Base-by-base conservation (phyloP, 169 alveolate species). In the Besnoitia besnoiti region DNA sequence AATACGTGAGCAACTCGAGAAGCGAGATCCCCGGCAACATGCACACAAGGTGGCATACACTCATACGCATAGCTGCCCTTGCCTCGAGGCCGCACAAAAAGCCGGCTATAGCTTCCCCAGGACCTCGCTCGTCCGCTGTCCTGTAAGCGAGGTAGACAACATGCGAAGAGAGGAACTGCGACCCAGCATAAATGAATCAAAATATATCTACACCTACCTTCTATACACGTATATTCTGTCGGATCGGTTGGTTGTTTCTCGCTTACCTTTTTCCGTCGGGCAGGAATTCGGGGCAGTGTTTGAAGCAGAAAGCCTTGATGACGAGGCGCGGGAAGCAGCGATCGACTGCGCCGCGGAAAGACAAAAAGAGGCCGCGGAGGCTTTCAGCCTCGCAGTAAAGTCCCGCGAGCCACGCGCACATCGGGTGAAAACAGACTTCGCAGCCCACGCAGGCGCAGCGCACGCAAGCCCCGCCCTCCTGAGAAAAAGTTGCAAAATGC, bases 401-500 rank as follows among this genome's bases (percentile, higher is more conserved):
- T 14, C 97, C 97, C 16, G 93, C 95, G 40, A 94, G 92, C 96
- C 96, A 96, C 40, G 97, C 97, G 62, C 97, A 96, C 61, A 95
- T 82, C 7, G 97, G 97, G 91, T 96, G 97, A 73, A 92, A 95
- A 61, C 92, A 50, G 44, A 42, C 93, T 4, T 87, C 90, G 80
- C 97, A 96, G 92, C 93, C 59, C 50, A 75, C 95, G 35, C 27
- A 76, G 59, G 77, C 95, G 95, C 96, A 95, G 51, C 91, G 91
- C 49, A 55, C 80, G 91, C 89, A 90, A 42, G 24, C 80, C 62
- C 95, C 93, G 94, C 91, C 77, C 35, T 24, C 55, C 55, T 30
- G 85, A 10, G 24, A n/a, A 10, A 67, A 33, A 14, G 24, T n/a
- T n/a, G 40, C 33, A 24, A 51, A 51, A 51, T 24, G n/a, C n/a